Base-by-base conservation (phyloP, 768 basidiomycete genomes). In the Kwoniella shandongensis region DNA sequence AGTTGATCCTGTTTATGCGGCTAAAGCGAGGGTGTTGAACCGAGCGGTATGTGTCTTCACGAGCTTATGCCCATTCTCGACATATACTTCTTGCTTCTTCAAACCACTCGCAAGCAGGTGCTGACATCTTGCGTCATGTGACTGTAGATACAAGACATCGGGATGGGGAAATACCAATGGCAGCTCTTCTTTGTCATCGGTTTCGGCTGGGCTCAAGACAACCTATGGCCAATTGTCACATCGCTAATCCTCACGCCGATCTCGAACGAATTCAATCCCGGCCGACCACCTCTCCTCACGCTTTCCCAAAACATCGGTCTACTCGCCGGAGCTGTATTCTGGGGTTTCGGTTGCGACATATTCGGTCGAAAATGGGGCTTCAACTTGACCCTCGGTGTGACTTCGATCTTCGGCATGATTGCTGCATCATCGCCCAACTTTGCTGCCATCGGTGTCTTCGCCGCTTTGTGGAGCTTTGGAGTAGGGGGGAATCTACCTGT, bases 281-380 rank as follows among this genome's bases (percentile, higher is more conserved):
- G 83, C 55, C 68, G 82, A 40, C 83, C 83, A 0, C 85, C 85
- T 0, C 84, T 82, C 66, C 78, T 88, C 32, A 84, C 84, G 44
- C 81, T 90, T 4, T 85, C 84, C 1, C 86, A 86, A 69, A 87
- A 87, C 58, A 78, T 88, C 13, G 88, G 88, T 0, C 74, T 89
- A 0, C 79, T 89, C 0, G 81, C 86, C 0, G 65, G 68, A 17
- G 65, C 68, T 3, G 38, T 60, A 13, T 65, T 65, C 49, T 65
- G 65, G 64, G 69, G 69, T 2, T 65, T 70, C 40, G 63, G 66
- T 10, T 65, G 66, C 29, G 23, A 38, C 26, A 54, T 61, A 35
- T 65, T 69, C 47, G 70, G 70, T 13, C 17, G 57, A 54, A 85
- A 51, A 29, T 81, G 84, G 72, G 84, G 83, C 0, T 87, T 86